A percentile compares a stretch with the other conserved stretches of the same genome.
Evolutionary conservation across 257 asterid genomes (phyloP).

Genomic region (Petrea volubilis): DNA sequence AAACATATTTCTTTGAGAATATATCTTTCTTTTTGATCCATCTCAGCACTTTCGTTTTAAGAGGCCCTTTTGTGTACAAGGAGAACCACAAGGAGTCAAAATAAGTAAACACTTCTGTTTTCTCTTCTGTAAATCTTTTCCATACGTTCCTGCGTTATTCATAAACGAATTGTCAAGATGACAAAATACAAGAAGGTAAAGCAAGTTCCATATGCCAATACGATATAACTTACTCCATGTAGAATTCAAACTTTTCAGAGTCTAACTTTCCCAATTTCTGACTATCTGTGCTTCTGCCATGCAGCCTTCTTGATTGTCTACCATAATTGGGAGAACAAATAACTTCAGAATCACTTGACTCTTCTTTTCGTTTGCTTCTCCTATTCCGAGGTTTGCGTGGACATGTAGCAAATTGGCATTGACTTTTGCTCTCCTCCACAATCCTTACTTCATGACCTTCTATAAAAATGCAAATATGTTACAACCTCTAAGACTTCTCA

Average conservation of each 20-base stretch:
- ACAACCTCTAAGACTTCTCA: neutral
- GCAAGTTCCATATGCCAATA: neutral
- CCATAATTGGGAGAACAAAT: neutral
- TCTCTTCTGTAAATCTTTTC: conserved; percentile 30
- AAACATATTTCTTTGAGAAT: conserved; percentile 43
- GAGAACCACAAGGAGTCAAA: conserved; percentile 40
- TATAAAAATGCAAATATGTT: neutral
- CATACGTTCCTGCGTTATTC: conserved; percentile 31
- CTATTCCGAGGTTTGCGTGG: conserved; percentile 10
- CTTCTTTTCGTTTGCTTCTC: neutral
- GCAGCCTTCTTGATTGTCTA: conserved; percentile 23
- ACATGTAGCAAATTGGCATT: neutral
- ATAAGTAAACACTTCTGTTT: conserved; percentile 22
- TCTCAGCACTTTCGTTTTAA: conserved; percentile 30
- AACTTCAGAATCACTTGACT: conserved; percentile 18
- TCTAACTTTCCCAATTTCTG: conserved; percentile 22
- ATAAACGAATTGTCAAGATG: conserved; percentile 3
- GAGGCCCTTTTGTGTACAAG: conserved; percentile 20
- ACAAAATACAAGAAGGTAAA: neutral
- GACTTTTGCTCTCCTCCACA: neutral
- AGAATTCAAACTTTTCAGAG: conserved; percentile 26
- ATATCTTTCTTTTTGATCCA: conserved; percentile 41
- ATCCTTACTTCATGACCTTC: neutral
- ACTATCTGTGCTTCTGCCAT: neutral
- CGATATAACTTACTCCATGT: conserved; percentile 31